Evolutionary conservation across 148 eudicot genomes (phyloP), one percentile per base, ranked within the genome.

Genomic region (Nyssa sinensis): DNA sequence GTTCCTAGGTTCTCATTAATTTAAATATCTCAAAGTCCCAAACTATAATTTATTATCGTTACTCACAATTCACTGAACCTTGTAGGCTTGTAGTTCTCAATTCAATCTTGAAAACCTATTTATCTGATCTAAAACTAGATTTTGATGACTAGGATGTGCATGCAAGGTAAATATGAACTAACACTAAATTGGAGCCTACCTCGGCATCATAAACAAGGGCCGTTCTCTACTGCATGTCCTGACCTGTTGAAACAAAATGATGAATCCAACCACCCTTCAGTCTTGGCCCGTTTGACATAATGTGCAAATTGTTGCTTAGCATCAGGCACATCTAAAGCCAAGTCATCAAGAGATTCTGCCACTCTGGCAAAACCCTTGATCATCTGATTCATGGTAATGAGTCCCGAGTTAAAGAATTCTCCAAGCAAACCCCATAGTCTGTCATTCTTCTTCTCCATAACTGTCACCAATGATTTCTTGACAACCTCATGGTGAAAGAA

Each of bases 401-500:
- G 84, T 13, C 89, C 87, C 0, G 82, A 79, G 35, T 58, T 76
- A 35, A 64, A 85, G 64, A 84, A 83, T 39, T 88, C 87, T 31
- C 78, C 59, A 7, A 88, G 79, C 14, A 88, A 68, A 32, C 63
- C 69, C 91, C 88, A 85, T 66, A 88, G 67, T 61, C 83, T 85
- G 2, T 83, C 80, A 66, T 84, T 82, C 37, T 78, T 84, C 79
- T 88, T 88, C 77, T 88, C 89, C 58, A 88, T 82, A 19, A 75
- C 68, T 5, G 62, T 69, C 63, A 86, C 86, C 27, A 86, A 51
- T 4, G 85, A 79, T 71, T 88, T 88, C 74, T 88, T 88, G 29
- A 88, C 91, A 60, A 88, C 81, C 66, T 88, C 91, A 28, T 88
- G 91, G 74, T 88, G 87, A 72, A 85, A 88, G 60, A 85, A 88